Evolutionary conservation across 2,329 filamentous ascomycete genomes (phyloP).

Genomic region (Tolypocladium ophioglossoides): DNA sequence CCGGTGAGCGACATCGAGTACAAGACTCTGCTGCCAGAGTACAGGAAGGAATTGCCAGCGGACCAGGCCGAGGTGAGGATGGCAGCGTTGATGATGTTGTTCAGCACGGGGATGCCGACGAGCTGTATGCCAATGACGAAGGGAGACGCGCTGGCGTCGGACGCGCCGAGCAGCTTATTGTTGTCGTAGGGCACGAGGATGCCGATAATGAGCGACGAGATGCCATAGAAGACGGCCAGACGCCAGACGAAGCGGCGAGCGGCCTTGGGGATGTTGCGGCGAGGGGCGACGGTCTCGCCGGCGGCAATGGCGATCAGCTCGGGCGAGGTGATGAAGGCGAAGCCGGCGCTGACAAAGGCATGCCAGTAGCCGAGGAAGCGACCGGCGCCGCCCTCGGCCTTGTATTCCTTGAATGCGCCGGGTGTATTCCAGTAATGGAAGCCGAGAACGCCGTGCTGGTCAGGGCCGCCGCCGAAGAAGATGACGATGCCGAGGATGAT

Average conservation of each 20-base stretch:
- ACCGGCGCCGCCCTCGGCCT: slow-evolving; percentile 33
- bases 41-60: slow-evolving; percentile 50
- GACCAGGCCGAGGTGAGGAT: slow-evolving; percentile 58
- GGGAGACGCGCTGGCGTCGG: slow-evolving; percentile 48
- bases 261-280: slow-evolving; percentile 56
- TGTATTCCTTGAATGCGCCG: slow-evolving; percentile 37
- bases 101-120: slow-evolving; percentile 51
- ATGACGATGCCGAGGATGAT: slow-evolving; percentile 46
- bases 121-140: slow-evolving; percentile 58
- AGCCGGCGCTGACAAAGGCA: slow-evolving; percentile 45
- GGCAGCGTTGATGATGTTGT: slow-evolving; percentile 57
- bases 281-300: slow-evolving; percentile 53
- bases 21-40: slow-evolving; percentile 59
- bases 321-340: slow-evolving; percentile 51
- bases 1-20: slow-evolving; percentile 57
- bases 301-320: slow-evolving; percentile 55
- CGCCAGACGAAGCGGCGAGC: slow-evolving; percentile 51
- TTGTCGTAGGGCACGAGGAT: slow-evolving; percentile 57
- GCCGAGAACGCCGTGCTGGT: slow-evolving; percentile 34
- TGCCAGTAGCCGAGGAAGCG: slow-evolving; percentile 50
- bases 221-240: slow-evolving; percentile 52
- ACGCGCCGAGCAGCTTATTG: slow-evolving; percentile 43
- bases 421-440: slow-evolving; percentile 28
- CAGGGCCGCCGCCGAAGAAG: slow-evolving; percentile 44
- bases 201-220: slow-evolving; percentile 51